A percentile compares a stretch with the other conserved stretches of the same genome.
phyloP scores from a whole-genome alignment of 2,329 filamentous ascomycete genomes.

The Alternaria sp. region DNA sequence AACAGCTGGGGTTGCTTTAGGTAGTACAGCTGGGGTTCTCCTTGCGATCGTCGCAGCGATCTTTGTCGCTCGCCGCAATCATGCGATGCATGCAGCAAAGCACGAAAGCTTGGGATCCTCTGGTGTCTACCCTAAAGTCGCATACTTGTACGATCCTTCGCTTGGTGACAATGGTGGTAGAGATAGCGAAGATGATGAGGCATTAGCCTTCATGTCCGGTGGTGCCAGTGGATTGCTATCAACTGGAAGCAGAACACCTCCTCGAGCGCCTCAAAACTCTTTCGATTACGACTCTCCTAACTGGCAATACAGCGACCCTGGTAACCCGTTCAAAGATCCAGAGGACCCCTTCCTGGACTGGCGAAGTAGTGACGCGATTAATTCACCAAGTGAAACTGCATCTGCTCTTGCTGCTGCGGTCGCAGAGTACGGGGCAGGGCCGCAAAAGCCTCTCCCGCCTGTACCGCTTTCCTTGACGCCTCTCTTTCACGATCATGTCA shows the following conservation, averaged over 20 bases:
- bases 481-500: slow-evolving; percentile 20
- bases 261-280: slow-evolving; percentile 10
- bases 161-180: slow-evolving; percentile 10
- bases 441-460: slow-evolving; percentile 13
- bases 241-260: neutral
- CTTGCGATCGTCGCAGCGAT: slow-evolving; percentile 45
- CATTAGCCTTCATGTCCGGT: slow-evolving; percentile 36
- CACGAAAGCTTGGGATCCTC: slow-evolving; percentile 26
- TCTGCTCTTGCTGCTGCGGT: slow-evolving; percentile 28
- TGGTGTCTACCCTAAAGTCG: slow-evolving; percentile 43
- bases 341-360: slow-evolving; percentile 5
- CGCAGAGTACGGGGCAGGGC: slow-evolving; percentile 16
- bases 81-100: slow-evolving; percentile 27
- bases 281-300: slow-evolving; percentile 11
- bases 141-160: slow-evolving; percentile 47
- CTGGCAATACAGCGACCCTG: slow-evolving; percentile 20
- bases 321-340: slow-evolving; percentile 22
- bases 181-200: slow-evolving; percentile 24
- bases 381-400: slow-evolving; percentile 14
- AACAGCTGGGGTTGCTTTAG: slow-evolving; percentile 48
- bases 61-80: slow-evolving; percentile 45
- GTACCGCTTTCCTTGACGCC: neutral
- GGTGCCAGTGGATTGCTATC: slow-evolving; percentile 19
- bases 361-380: slow-evolving; percentile 13
- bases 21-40: slow-evolving; percentile 43